Evolutionary conservation across 2,329 filamentous ascomycete genomes (phyloP).

Genomic region (Bipolaris zeicola): DNA sequence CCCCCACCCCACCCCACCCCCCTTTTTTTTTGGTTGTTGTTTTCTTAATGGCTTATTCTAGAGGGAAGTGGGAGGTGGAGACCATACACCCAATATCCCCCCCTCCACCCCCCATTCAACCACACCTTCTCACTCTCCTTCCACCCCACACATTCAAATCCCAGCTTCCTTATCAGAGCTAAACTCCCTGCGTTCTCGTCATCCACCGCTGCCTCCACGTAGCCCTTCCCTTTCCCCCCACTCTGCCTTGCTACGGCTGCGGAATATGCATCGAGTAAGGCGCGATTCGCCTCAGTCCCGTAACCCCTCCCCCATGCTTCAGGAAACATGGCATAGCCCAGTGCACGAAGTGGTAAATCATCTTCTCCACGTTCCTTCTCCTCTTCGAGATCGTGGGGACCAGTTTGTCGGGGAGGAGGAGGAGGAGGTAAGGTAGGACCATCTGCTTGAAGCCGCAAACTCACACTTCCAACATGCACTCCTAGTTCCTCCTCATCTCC

Average conservation of each 20-base stretch:
- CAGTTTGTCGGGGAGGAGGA: neutral
- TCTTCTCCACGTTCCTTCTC: neutral
- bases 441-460: conserved; percentile 12
- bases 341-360: conserved; percentile 16
- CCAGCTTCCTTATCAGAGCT: conserved; percentile 32
- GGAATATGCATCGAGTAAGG: conserved; percentile 24
- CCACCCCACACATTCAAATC: conserved; percentile 32
- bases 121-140: conserved; percentile 29
- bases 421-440: conserved; percentile 11
- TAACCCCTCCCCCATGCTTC: conserved; percentile 33
- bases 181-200: conserved; percentile 28
- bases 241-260: neutral
- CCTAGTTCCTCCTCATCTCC: neutral
- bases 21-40: too few relatives aligned
- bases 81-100: conserved; percentile 25
- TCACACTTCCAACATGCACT: conserved; percentile 21
- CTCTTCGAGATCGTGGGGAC: neutral
- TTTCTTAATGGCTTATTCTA: too few relatives aligned
- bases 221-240: conserved; percentile 14
- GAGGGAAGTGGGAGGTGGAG: too few relatives aligned
- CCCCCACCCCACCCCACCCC: too few relatives aligned
- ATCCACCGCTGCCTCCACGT: conserved; percentile 33
- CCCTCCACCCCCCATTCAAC: conserved; percentile 34
- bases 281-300: conserved; percentile 33
- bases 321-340: conserved; percentile 34